Evolutionary conservation across 2,329 filamentous ascomycete species (phyloP).

Genomic region (Xylariaceae sp.): DNA sequence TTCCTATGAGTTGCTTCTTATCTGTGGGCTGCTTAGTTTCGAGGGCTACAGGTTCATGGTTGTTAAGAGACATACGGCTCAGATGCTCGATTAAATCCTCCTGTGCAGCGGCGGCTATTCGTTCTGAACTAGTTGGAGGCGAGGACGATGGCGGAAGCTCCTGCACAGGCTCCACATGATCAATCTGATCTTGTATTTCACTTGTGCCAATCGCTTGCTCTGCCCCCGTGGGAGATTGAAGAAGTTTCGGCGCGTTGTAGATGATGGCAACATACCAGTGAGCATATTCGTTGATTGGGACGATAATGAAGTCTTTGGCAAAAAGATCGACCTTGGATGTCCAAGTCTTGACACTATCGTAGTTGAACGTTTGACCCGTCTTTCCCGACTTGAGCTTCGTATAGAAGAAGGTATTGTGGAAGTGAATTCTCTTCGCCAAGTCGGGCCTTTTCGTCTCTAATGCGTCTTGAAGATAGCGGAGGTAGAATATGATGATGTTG

Average conservation of each 20-base stretch:
- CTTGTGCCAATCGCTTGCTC: constrained; percentile 1
- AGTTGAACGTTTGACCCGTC: constrained; percentile 64
- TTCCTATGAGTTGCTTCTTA: constrained; percentile 1
- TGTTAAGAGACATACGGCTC: constrained; percentile 25
- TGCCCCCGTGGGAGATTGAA: constrained; percentile 24
- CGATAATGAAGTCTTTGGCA: constrained; percentile 79
- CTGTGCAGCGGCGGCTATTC: constrained; percentile 1
- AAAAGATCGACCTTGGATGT: constrained; percentile 83
- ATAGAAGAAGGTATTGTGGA: constrained; percentile 94
- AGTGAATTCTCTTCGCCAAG: constrained; percentile 64
- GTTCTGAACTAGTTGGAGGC: constrained; percentile 4
- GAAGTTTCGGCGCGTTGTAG: constrained; percentile 72
- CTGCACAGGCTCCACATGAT: constrained; percentile 5
- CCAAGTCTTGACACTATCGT: constrained; percentile 81
- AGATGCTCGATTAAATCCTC: constrained; percentile 17
- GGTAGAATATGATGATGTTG: constrained; percentile 84
- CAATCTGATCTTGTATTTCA: constrained; percentile 6
- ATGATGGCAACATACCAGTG: constrained; percentile 98
- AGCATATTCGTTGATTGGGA: constrained; percentile 80
- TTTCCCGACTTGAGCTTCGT: constrained; percentile 62
- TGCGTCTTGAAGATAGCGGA: constrained; percentile 65
- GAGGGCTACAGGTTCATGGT: constrained; percentile 5
- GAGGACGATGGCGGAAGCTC: background rate
- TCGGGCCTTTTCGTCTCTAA: constrained; percentile 52
- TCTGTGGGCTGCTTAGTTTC: constrained; percentile 16